Evolutionary conservation across 2,329 filamentous ascomycete genomes (phyloP).

Genomic region (Fusarium mangiferae): DNA sequence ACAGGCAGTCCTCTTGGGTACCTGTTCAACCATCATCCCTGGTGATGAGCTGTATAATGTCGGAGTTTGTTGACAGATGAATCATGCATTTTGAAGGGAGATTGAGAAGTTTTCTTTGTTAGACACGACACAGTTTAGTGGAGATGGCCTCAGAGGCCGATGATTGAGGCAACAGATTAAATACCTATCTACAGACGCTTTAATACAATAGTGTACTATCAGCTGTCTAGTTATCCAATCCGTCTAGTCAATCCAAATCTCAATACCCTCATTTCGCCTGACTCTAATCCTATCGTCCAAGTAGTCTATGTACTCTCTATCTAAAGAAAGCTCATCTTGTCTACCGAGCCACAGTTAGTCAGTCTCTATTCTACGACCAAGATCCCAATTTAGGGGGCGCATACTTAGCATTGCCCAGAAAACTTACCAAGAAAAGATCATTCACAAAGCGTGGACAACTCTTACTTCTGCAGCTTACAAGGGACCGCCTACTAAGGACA

Average conservation of each 20-base stretch:
- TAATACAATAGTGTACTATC: constrained; percentile 32
- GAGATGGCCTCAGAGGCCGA: constrained; percentile 25
- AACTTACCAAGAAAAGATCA: neutral
- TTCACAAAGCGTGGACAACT: neutral
- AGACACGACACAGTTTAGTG: constrained; percentile 28
- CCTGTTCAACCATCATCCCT: neutral
- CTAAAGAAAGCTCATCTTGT: neutral
- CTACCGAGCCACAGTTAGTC: neutral
- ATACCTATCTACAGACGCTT: constrained; percentile 17
- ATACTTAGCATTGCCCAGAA: neutral
- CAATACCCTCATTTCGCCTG: neutral
- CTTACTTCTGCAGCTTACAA: neutral
- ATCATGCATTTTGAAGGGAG: neutral
- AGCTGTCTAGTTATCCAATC: neutral
- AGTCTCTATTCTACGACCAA: neutral
- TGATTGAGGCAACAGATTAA: constrained; percentile 10
- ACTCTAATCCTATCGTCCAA: neutral
- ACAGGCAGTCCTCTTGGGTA: neutral
- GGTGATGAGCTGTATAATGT: neutral
- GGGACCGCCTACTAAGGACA: neutral
- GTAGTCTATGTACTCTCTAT: neutral
- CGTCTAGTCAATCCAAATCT: too few relatives aligned
- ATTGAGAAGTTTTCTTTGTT: constrained; percentile 26
- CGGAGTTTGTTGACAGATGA: neutral
- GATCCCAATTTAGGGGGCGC: neutral